These are phyloP conservation scores for Mycena polygramma DNA, from an alignment of 768 basidiomycete genomes.

Conservation along the genomic window DNA sequence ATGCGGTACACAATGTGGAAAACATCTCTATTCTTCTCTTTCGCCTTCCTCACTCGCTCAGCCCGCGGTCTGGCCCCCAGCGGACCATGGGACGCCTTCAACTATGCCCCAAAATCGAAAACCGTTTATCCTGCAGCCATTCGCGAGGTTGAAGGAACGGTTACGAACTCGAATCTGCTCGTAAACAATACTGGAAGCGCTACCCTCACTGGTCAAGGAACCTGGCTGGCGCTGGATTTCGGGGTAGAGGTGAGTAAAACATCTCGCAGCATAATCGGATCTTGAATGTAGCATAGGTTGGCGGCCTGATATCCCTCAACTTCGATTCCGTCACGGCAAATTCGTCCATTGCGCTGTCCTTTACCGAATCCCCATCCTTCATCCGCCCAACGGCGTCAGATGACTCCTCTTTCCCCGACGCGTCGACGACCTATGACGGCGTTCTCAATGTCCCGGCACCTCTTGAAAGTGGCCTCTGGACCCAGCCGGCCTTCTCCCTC, in stretches of 20 bases:
- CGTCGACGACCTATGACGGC: conserved; percentile 56
- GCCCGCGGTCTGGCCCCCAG: conserved; percentile 50
- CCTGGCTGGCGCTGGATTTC: conserved; percentile 68
- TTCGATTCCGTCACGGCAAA: conserved; percentile 49
- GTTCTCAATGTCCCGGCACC: conserved; percentile 57
- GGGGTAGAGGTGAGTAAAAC: conserved; percentile 59
- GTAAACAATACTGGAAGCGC: conserved; percentile 52
- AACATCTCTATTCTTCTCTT: not conserved
- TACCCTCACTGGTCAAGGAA: conserved; percentile 54
- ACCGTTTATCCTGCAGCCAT: conserved; percentile 60
- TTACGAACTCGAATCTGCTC: conserved; percentile 49
- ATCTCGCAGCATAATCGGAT: not conserved
- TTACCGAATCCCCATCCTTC: conserved; percentile 70
- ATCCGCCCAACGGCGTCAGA: conserved; percentile 66
- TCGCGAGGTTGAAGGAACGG: conserved; percentile 51
- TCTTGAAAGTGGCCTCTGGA: conserved; percentile 57
- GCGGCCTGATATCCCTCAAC: conserved; percentile 65
- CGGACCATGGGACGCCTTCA: conserved; percentile 68
- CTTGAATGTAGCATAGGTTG: conserved; percentile 53
- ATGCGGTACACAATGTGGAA: conserved; percentile 13
- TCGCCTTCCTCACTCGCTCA: conserved; percentile 6
- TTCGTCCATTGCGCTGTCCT: conserved; percentile 62
- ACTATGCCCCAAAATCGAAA: conserved; percentile 61
- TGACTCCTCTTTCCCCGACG: conserved; percentile 64
- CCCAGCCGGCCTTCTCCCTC: conserved; percentile 58